A percentile compares a stretch with the other conserved stretches of the same genome.
These are phyloP conservation scores for Acacia pycnantha DNA, from an alignment of 331 rosid species.

Conservation along the genomic window DNA sequence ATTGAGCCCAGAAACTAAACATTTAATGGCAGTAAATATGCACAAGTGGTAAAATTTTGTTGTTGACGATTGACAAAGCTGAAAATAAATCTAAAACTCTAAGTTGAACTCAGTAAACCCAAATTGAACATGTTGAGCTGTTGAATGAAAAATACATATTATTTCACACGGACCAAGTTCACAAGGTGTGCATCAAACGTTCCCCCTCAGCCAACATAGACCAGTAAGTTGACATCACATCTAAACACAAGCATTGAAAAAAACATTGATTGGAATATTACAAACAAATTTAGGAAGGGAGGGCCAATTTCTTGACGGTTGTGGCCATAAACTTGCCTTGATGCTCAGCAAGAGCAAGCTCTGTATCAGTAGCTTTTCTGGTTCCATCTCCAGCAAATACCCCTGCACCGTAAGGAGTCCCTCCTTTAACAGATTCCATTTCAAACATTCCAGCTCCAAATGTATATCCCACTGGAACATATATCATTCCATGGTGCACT, in stretches of 20 bases:
- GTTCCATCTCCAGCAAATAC: conserved; percentile 75
- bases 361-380: conserved; percentile 59
- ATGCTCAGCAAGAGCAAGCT: conserved; percentile 72
- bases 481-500: conserved; percentile 90
- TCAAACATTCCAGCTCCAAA: conserved; percentile 78
- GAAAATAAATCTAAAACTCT: too few species aligned
- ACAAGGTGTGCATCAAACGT: conserved; percentile 13
- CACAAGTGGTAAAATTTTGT: background rate
- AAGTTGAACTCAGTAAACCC: background rate
- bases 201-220: background rate
- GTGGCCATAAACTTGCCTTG: conserved; percentile 84
- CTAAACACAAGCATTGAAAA: background rate
- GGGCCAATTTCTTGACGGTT: conserved; percentile 51
- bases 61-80: background rate
- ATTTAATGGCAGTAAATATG: too few species aligned
- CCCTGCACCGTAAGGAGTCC: conserved; percentile 90
- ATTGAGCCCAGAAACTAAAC: too few species aligned
- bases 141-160: background rate
- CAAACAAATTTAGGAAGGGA: conserved; percentile 12
- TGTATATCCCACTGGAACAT: conserved; percentile 79
- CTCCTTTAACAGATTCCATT: conserved; percentile 68
- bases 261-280: background rate
- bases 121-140: background rate
- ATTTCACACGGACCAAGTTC: background rate
- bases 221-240: conserved; percentile 21